Conservation (phyloP, 176 grass and related monocot genomes). For the Poa annua region DNA sequence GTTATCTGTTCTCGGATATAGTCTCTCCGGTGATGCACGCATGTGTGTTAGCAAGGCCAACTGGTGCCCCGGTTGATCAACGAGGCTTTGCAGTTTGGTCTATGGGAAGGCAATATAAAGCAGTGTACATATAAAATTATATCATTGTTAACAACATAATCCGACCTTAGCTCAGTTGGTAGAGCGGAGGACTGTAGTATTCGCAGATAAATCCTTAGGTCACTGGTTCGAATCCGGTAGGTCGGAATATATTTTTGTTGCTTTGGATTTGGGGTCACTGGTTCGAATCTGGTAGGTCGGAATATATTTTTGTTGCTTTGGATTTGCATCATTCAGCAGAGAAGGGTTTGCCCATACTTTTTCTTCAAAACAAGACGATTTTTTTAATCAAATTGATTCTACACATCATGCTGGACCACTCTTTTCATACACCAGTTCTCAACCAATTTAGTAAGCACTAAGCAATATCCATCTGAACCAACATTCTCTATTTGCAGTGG, state of each 20-base stretch:
- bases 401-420: neutral
- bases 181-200: slow-evolving; percentile 89
- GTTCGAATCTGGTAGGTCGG: slow-evolving; percentile 53
- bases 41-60: no score
- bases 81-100: no score
- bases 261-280: slow-evolving; percentile 53
- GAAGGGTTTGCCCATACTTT: neutral
- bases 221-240: slow-evolving; percentile 64
- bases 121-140: no score
- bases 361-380: neutral
- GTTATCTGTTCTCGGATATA: no score
- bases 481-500: neutral
- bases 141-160: no score
- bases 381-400: neutral
- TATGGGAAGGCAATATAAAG: no score
- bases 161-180: slow-evolving; percentile 99
- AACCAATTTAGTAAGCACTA: neutral
- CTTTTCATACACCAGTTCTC: neutral
- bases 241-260: neutral
- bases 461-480: neutral
- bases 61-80: no score
- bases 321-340: neutral
- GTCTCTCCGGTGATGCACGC: no score
- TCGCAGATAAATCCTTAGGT: slow-evolving; percentile 81
- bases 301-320: neutral